A percentile compares a stretch with the other conserved stretches of the same genome.
These are phyloP conservation scores for Gynochthodes officinalis DNA, from an alignment of 257 asterid genomes.

Conservation along the genomic window DNA sequence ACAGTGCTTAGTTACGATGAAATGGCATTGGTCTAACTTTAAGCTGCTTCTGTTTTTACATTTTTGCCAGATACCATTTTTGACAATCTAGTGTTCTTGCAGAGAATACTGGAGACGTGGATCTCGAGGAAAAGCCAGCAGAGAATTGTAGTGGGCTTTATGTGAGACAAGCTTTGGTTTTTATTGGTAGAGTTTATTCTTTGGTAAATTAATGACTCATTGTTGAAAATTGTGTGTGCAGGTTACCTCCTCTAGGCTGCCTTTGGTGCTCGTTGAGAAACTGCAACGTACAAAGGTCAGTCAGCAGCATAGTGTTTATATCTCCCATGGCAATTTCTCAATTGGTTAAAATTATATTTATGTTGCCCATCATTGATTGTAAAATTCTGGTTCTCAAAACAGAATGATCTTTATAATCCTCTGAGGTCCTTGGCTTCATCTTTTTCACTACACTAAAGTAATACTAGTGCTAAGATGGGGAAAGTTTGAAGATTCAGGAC, in stretches of 20 bases:
- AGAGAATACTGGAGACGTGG: constrained; percentile 44
- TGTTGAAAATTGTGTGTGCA: constrained; percentile 32
- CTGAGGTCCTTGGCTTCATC: background rate
- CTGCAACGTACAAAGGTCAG: constrained; percentile 82
- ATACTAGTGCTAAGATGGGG: background rate
- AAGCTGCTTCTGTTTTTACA: constrained; percentile 7
- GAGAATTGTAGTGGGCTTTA: constrained; percentile 46
- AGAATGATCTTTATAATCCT: background rate
- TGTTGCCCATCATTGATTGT: background rate
- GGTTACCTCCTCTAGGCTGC: constrained; percentile 72
- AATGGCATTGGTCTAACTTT: constrained; percentile 17
- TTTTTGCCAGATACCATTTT: constrained; percentile 1
- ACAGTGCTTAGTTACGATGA: constrained; percentile 10
- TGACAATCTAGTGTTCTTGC: constrained; percentile 19
- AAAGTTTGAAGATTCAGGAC: background rate
- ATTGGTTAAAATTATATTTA: constrained; percentile 14
- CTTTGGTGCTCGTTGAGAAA: constrained; percentile 76
- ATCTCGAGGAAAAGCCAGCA: constrained; percentile 38
- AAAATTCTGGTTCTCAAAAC: background rate
- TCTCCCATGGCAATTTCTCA: constrained; percentile 6
- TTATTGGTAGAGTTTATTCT: constrained; percentile 14
- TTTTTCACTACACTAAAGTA: background rate
- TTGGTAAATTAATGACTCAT: constrained; percentile 16
- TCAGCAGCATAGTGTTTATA: constrained; percentile 14
- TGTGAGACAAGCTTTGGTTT: constrained; percentile 46